phyloP scores from a whole-genome alignment of 257 asterid genomes.

The Rhazya stricta region DNA sequence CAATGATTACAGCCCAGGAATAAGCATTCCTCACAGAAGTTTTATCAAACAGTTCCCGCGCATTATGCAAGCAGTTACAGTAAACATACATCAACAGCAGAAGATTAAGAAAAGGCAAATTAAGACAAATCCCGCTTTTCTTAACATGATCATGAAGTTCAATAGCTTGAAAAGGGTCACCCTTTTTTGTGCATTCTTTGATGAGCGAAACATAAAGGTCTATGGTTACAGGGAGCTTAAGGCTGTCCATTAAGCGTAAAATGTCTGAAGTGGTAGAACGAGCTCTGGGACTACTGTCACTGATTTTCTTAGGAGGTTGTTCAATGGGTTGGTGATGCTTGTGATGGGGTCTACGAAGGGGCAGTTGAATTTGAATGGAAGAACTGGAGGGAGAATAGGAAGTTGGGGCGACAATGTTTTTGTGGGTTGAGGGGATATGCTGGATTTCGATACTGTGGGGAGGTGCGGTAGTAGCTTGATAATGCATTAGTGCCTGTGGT shows the following conservation, averaged over 20 bases:
- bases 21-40: conserved; percentile 45
- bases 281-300: conserved; percentile 20
- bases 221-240: conserved; percentile 40
- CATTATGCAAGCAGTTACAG: conserved; percentile 34
- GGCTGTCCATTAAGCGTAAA: conserved; percentile 54
- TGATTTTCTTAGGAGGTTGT: conserved; percentile 18
- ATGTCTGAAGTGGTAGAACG: conserved; percentile 49
- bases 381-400: conserved; percentile 18
- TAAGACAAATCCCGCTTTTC: conserved; percentile 28
- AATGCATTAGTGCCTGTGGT: conserved; percentile 7
- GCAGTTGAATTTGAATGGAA: conserved; percentile 39
- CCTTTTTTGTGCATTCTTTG: conserved; percentile 51
- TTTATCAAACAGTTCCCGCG: conserved; percentile 57
- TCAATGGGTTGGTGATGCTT: conserved; percentile 28
- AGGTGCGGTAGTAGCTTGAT: neutral
- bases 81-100: conserved; percentile 45
- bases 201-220: conserved; percentile 54
- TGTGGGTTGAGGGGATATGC: neutral
- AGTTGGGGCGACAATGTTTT: neutral
- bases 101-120: conserved; percentile 36
- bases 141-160: conserved; percentile 45
- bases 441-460: neutral
- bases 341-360: conserved; percentile 45
- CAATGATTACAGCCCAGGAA: conserved; percentile 65
- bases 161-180: conserved; percentile 44